Evolutionary conservation across 768 basidiomycete genomes (phyloP), one percentile per base, ranked within the genome.

Genomic region (Steccherinum ochraceum): DNA sequence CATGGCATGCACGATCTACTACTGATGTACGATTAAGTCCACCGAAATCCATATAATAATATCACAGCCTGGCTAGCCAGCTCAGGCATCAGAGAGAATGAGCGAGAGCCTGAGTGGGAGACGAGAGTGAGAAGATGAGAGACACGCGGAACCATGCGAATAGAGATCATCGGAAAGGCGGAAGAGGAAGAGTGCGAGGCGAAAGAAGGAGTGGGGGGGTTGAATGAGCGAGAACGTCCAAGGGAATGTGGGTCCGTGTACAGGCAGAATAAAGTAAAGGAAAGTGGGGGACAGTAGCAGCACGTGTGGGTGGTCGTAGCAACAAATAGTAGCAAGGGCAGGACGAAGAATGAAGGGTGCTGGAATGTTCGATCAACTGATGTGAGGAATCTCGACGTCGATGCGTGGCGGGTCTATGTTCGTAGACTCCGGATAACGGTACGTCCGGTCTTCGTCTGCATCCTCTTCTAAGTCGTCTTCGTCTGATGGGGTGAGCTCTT

Each of bases 51-150:
- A 35, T 35, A 35, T 35, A 35, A 35, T 35, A 35, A 35, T 16
- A 35, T n/a, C n/a, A n/a, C n/a, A n/a, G n/a, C n/a, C n/a, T n/a
- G n/a, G n/a, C n/a, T n/a, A n/a, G n/a, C 30, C 7, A 16, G 30
- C 30, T 35, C 30, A 35, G n/a, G n/a, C n/a, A 35, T 7, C 30
- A 16, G 30, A 7, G 30, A 35, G 30, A 7, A 35, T 35, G 16
- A 16, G 16, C 7, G 30, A 35, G 16, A 7, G 30, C 7, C 58
- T 58, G 59, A 59, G 61, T 56, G 56, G 59, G 59, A 58, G 60
- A 61, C 60, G 61, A 60, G 54, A 41, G 50, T 41, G 47, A 47
- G 24, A 40, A 3, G 1, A 44, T 18, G 55, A 19, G 10, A 21
- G 44, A n/a, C 19, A 16, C 49, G 4, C 13, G 26, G 19, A n/a